Base-by-base conservation (phyloP, 2,329 filamentous ascomycete genomes). In the Aspergillus tanneri region DNA sequence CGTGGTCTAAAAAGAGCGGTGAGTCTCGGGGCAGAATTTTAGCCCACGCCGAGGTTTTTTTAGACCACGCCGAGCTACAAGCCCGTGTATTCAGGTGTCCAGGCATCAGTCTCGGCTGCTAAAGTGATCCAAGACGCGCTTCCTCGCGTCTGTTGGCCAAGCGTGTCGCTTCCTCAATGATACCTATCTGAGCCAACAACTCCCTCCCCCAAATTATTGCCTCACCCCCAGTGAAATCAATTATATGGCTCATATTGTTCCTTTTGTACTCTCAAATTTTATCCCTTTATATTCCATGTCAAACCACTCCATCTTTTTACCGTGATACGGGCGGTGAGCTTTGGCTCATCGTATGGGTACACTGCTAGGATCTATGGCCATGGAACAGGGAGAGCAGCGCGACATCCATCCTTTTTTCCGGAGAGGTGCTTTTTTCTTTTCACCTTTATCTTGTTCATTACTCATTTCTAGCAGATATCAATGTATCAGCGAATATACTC, bases 401-500 rank as follows among this genome's bases (percentile, higher is more conserved):
- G 62, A 61, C 41, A 61, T 73, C 46, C 69, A 72, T 56, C 70
- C 71, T 18, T 73, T 73, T 50, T 72, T 73, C 50, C 59, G 57
- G 52, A 66, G 65, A 66, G 66, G 72, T 73, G 45, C 55, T 54
- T 50, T 39, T 19, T 27, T 41, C 43, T 32, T n/a, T 30, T 12
- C n/a, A 28, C 27, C 10, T n/a, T n/a, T 28, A 35, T 16, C 14
- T 43, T 22, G 21, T 32, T 38, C 23, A 22, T 38, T 46, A 37
- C 52, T 58, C 19, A 58, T 49, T 2, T 11, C n/a, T 24, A 25
- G 32, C 43, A 66, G 63, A 62, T 27, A 46, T 55, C 28, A 51
- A 47, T 32, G 34, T 25, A 48, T 16, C 53, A 11, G 18, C 46
- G 9, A 25, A 38, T 14, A 40, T 39, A 39, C 43, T 35, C 24